A percentile compares a stretch with the other conserved stretches of the same genome.
Evolutionary conservation across 2,329 filamentous ascomycete species (phyloP).

Genomic region (Fusarium buxicola): DNA sequence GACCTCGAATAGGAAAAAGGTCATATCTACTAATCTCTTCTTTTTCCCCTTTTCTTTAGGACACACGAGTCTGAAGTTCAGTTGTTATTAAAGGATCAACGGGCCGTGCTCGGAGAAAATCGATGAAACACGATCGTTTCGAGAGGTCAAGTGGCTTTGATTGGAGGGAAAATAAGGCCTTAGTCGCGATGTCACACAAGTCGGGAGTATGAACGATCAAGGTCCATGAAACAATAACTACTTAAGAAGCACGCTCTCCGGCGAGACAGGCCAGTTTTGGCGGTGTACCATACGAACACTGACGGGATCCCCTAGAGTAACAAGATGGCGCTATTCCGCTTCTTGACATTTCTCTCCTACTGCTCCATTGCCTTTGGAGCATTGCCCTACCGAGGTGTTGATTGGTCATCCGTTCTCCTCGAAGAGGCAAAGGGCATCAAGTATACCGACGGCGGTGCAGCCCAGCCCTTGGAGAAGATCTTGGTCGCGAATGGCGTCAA

Average conservation of each 20-base stretch:
- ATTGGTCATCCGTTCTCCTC: constrained; percentile 75
- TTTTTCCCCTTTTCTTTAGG: too few species aligned
- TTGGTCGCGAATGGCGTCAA: constrained; percentile 72
- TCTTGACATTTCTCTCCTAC: constrained; percentile 29
- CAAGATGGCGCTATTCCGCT: constrained; percentile 31
- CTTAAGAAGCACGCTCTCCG: constrained; percentile 2
- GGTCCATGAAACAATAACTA: background rate
- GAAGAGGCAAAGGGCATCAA: constrained; percentile 70
- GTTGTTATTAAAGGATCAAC: background rate
- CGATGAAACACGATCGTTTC: background rate
- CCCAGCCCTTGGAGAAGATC: constrained; percentile 71
- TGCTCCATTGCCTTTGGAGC: constrained; percentile 52
- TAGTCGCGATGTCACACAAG: background rate
- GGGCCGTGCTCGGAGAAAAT: constrained; percentile 12
- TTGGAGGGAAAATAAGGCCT: constrained; percentile 28
- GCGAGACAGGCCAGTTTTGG: too few species aligned
- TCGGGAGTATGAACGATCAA: background rate
- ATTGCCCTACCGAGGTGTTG: constrained; percentile 73
- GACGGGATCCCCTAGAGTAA: background rate
- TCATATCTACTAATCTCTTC: too few species aligned
- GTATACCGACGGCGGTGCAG: constrained; percentile 69
- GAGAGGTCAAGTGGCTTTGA: background rate
- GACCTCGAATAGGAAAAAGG: too few species aligned
- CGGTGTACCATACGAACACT: background rate
- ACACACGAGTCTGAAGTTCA: too few species aligned